Base-by-base conservation (phyloP, 805 yeast species). In the Ogataea wickerhamii region DNA sequence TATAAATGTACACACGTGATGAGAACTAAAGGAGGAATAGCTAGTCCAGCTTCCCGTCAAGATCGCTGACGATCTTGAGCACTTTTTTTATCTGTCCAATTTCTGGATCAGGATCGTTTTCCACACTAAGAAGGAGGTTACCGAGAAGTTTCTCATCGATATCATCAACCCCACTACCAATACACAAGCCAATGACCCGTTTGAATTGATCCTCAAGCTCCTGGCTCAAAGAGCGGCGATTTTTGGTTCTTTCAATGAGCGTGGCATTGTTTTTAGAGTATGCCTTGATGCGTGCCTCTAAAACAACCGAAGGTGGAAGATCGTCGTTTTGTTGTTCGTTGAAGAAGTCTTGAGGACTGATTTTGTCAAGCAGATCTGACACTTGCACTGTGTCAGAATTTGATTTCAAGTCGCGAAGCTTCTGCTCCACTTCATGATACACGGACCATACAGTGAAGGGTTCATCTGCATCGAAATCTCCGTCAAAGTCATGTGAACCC, bases 91-190 rank as follows among this genome's bases (percentile, higher is more conserved):
- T 58, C 40, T 60, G 64, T 8, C 56, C 51, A 28, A 60, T 57
- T 30, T 60, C 65, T 5, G 65, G 65, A 44, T 75, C 83, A 2
- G 86, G 83, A 55, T 82, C 89, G 44, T 91, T 83, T 46, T 89
- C 95, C 5, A 91, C 96, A 14, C 96, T 96, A 53, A 82, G 84
- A 22, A 93, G 76, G 35, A 91, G 70, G 4, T 91, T 95, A 47
- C 86, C 93, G 34, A 91, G 70, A 51, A 93, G 72, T 13, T 48
- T 47, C 30, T 60, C 67, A 40, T 61, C 65, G 22, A 93, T 94
- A 45, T 80, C 82, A 37, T 74, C 76, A 37, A 83, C 85, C 32
- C 80, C 88, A 19, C 87, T 91, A 18, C 93, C 93, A 3, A 96
- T 84, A 66, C 98, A 89, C 36, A 87, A 68, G 19, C 95, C 79